phyloP scores from a whole-genome alignment of 805 yeast genomes.

The Kregervanrija fluxuum region DNA sequence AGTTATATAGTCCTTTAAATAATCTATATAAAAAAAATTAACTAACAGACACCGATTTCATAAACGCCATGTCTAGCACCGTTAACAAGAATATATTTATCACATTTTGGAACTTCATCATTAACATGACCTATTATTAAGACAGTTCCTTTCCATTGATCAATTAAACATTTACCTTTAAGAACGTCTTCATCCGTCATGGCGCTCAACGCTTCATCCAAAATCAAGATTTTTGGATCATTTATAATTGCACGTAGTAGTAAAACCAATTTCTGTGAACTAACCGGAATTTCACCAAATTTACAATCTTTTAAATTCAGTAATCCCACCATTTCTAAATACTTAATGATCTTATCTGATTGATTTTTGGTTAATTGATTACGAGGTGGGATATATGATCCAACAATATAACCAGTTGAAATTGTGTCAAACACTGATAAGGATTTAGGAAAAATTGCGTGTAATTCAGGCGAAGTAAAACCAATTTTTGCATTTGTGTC shows the following conservation, averaged over 20 bases:
- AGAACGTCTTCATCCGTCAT: conserved; percentile 63
- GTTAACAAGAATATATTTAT: conserved; percentile 36
- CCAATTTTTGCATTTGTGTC: conserved; percentile 77
- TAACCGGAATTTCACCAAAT: conserved; percentile 53
- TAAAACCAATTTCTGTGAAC: conserved; percentile 72
- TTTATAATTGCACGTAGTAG: conserved; percentile 74
- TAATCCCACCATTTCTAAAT: conserved; percentile 41
- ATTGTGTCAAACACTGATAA: conserved; percentile 51
- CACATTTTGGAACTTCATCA: conserved; percentile 72
- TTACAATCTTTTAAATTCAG: conserved; percentile 27
- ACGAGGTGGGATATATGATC: conserved; percentile 50
- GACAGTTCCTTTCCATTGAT: conserved; percentile 56
- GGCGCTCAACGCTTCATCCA: conserved; percentile 91
- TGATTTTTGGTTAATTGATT: conserved; percentile 30
- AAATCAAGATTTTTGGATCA: conserved; percentile 66
- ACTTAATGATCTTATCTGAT: conserved; percentile 33
- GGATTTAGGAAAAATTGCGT: conserved; percentile 66
- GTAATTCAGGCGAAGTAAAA: conserved; percentile 86
- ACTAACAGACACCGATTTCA: conserved; percentile 20
- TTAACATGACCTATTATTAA: conserved; percentile 78
- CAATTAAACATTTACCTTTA: conserved; percentile 45
- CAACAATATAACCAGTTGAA: conserved; percentile 69
- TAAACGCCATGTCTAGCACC: conserved; percentile 26
- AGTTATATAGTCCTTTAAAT: too few species aligned
- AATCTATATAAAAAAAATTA: too few species aligned